phyloP scores from a whole-genome alignment of 345 rosid genomes.

The Zanthoxylum bungeanum region DNA sequence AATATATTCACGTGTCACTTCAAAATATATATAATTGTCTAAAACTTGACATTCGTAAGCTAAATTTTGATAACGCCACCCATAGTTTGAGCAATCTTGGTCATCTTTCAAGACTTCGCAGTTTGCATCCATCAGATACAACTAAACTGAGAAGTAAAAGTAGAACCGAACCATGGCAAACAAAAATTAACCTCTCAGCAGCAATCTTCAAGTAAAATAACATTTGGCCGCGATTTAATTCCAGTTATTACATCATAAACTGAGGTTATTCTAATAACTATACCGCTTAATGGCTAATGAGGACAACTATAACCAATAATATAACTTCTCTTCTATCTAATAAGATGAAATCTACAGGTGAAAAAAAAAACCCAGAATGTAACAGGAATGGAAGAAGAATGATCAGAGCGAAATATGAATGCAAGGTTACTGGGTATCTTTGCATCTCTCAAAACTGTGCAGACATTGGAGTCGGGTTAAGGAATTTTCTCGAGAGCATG shows the following conservation, averaged over 20 bases:
- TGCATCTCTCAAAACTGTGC: background rate
- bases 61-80: background rate
- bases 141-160: background rate
- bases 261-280: background rate
- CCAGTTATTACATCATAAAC: background rate
- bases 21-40: too few species aligned
- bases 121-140: background rate
- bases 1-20: too few species aligned
- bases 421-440: background rate
- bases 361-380: too few species aligned
- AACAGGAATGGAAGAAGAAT: background rate
- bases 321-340: too few species aligned
- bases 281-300: background rate
- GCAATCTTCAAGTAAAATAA: background rate
- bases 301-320: too few species aligned
- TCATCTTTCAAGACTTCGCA: too few species aligned
- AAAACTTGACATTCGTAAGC: too few species aligned
- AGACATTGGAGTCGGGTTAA: background rate
- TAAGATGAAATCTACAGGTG: too few species aligned
- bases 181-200: background rate
- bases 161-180: background rate
- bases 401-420: background rate
- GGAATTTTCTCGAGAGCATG: background rate
- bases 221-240: conserved; percentile 1
- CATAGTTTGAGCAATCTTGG: background rate